Evolutionary conservation across 2,329 filamentous ascomycete species (phyloP).

Genomic region (Fusarium sp.): DNA sequence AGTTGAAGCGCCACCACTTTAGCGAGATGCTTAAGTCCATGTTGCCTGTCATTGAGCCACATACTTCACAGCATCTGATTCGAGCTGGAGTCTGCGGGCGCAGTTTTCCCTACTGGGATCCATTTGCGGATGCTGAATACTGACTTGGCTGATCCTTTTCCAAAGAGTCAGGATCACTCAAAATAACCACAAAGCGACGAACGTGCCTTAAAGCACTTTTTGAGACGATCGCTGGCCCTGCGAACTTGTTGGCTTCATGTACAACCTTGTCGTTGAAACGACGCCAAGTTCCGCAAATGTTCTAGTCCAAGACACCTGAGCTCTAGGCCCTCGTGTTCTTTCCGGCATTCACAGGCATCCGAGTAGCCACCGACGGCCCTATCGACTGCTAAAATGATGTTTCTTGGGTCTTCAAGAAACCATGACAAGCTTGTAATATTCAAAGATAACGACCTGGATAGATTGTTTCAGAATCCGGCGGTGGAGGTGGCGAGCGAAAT

Average conservation of each 20-base stretch:
- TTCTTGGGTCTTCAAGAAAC: background rate
- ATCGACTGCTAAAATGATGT: background rate
- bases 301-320: background rate
- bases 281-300: background rate
- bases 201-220: background rate
- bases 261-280: background rate
- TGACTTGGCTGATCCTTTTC: background rate
- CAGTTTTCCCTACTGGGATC: background rate
- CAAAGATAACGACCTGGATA: background rate
- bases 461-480: background rate
- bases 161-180: background rate
- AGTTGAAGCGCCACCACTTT: slow-evolving; percentile 2
- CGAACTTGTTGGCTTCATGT: background rate
- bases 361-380: too few relatives aligned
- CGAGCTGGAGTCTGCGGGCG: background rate
- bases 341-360: background rate
- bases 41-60: slow-evolving; percentile 9
- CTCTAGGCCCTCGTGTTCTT: background rate
- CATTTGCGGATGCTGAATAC: background rate
- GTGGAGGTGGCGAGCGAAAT: background rate
- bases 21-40: slow-evolving; percentile 27
- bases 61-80: background rate
- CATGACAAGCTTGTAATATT: background rate
- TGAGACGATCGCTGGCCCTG: background rate
- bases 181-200: background rate